These are phyloP conservation scores for Dendrostoma leiphaemia DNA, from an alignment of 2,329 filamentous ascomycete genomes.

Conservation along the genomic window DNA sequence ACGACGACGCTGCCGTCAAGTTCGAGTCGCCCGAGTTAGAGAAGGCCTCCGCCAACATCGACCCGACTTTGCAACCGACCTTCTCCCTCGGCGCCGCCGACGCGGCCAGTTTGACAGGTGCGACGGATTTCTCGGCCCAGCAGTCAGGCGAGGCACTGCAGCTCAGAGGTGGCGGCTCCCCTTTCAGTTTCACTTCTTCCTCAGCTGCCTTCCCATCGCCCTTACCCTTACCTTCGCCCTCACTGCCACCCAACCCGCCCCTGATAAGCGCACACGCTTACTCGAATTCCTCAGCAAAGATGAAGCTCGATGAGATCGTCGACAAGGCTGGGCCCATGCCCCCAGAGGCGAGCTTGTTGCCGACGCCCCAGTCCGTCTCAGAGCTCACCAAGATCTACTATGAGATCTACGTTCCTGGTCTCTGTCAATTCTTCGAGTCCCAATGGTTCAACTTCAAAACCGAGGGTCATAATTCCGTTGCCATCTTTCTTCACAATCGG, in stretches of 20 bases:
- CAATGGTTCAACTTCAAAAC: conserved; percentile 69
- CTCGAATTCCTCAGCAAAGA: conserved; percentile 50
- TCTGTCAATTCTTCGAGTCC: conserved; percentile 78
- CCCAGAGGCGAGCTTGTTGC: conserved; percentile 49
- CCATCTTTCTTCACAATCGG: conserved; percentile 49
- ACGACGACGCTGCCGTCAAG: conserved; percentile 21
- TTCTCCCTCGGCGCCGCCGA: neutral
- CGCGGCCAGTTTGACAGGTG: conserved; percentile 1
- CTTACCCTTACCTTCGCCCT: conserved; percentile 26
- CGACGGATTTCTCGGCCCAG: conserved; percentile 5
- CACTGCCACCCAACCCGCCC: conserved; percentile 28
- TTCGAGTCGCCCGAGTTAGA: conserved; percentile 33
- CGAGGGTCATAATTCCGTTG: conserved; percentile 39
- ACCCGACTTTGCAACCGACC: conserved; percentile 25
- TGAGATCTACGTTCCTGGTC: conserved; percentile 69
- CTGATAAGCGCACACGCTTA: conserved; percentile 34
- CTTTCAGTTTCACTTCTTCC: conserved; percentile 27
- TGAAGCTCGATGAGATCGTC: conserved; percentile 74
- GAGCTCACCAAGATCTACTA: conserved; percentile 71
- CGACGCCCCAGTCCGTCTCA: conserved; percentile 50
- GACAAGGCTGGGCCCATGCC: conserved; percentile 57
- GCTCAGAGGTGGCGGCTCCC: conserved; percentile 51
- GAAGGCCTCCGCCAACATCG: conserved; percentile 34
- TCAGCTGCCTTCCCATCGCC: conserved; percentile 30
- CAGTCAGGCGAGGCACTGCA: conserved; percentile 38